Percentiles rank a stretch among this genome's conserved stretches.
These are phyloP conservation scores for Ophiocordyceps australis DNA, from an alignment of 2,329 filamentous ascomycete genomes.

Conservation along the genomic window DNA sequence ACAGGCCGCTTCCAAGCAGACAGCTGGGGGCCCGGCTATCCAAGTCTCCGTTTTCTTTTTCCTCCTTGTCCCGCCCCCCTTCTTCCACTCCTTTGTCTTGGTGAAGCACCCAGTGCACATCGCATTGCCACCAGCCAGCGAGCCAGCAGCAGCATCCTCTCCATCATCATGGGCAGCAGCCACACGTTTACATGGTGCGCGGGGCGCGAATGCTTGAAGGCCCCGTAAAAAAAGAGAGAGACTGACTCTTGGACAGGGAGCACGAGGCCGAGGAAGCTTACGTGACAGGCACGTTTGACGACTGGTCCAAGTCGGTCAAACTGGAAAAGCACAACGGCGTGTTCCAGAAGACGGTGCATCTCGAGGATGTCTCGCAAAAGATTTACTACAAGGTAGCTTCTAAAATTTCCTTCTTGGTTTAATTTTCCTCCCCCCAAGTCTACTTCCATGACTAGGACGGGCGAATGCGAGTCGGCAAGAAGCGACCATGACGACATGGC, in stretches of 20 bases:
- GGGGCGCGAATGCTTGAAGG: slow-evolving; percentile 2
- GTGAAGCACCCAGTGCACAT: too few relatives aligned
- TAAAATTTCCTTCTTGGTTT: too few relatives aligned
- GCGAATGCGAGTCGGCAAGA: too few relatives aligned
- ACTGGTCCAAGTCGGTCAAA: slow-evolving; percentile 77
- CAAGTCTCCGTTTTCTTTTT: too few relatives aligned
- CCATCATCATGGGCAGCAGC: slow-evolving; percentile 38
- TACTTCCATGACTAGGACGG: too few relatives aligned
- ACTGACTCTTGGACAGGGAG: slow-evolving; percentile 37
- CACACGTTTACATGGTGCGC: slow-evolving; percentile 55
- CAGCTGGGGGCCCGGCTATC: too few relatives aligned
- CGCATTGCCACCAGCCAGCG: too few relatives aligned
- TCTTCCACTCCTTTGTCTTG: not conserved
- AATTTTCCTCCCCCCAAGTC: too few relatives aligned
- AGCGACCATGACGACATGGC: too few relatives aligned
- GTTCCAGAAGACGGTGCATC: slow-evolving; percentile 67
- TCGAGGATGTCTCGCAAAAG: slow-evolving; percentile 50
- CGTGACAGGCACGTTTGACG: slow-evolving; percentile 90
- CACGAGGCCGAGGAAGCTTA: slow-evolving; percentile 73
- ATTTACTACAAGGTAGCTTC: slow-evolving; percentile 81
- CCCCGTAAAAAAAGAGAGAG: slow-evolving; percentile 5
- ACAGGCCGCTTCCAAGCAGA: too few relatives aligned
- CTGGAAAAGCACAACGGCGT: slow-evolving; percentile 56
- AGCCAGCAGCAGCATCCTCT: not conserved
- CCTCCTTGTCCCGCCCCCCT: not conserved